Evolutionary conservation across 129 eudicot genomes (phyloP).

Genomic region (sunflower (Helianthus annuus)): HanXRQr2.0-SUNRISE NC_035446.2:172183203-172183702

Average conservation of each 20-base stretch:
- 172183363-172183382: conserved; percentile 10
- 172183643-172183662: background rate
- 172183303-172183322: background rate
- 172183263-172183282: conserved; percentile 7
- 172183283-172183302: conserved; percentile 23
- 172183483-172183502: conserved; percentile 22
- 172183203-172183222: conserved; percentile 10
- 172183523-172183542: conserved; percentile 1
- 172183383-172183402: conserved; percentile 30
- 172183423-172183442: conserved; percentile 27
- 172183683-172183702: background rate
- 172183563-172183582: conserved; percentile 25
- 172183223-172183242: background rate
- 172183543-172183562: conserved; percentile 24
- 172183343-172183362: conserved; percentile 24
- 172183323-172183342: background rate
- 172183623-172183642: conserved; percentile 1
- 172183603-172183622: conserved; percentile 15
- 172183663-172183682: conserved; percentile 18
- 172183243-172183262: conserved; percentile 17
- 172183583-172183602: background rate
- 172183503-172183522: conserved; percentile 16
- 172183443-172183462: conserved; percentile 12
- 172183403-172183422: conserved; percentile 20
- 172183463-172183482: conserved; percentile 29